Evolutionary conservation across 2,329 filamentous ascomycete genomes (phyloP).

Genomic region (Colletotrichum endophyticum): DNA sequence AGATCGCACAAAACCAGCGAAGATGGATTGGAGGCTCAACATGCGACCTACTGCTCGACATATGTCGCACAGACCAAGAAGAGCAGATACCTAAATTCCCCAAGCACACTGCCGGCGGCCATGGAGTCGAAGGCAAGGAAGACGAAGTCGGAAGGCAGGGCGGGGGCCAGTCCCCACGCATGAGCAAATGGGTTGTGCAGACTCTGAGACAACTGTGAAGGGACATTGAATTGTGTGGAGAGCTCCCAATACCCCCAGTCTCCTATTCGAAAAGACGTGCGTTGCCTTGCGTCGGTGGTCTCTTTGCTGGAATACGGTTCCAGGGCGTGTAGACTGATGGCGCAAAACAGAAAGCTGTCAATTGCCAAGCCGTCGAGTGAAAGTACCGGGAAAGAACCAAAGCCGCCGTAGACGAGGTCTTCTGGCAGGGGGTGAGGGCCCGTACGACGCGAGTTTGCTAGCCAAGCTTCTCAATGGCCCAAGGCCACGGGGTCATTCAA

Average conservation of each 20-base stretch:
- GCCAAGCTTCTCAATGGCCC: constrained; percentile 17
- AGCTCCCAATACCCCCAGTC: constrained; percentile 32
- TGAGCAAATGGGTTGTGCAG: constrained; percentile 42
- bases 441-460: constrained; percentile 9
- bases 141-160: constrained; percentile 26
- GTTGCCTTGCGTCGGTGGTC: background rate
- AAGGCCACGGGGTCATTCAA: constrained; percentile 14
- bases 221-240: constrained; percentile 39
- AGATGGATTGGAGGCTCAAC: constrained; percentile 25
- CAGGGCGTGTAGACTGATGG: constrained; percentile 1
- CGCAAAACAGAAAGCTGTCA: constrained; percentile 1
- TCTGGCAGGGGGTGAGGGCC: background rate
- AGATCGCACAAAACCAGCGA: constrained; percentile 33
- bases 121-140: constrained; percentile 17
- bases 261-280: constrained; percentile 24
- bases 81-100: constrained; percentile 2
- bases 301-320: constrained; percentile 8
- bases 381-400: background rate
- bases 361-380: constrained; percentile 20
- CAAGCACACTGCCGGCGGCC: constrained; percentile 9
- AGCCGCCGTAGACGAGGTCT: background rate
- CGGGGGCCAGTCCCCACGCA: constrained; percentile 26
- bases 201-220: constrained; percentile 47
- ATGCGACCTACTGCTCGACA: constrained; percentile 10
- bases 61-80: constrained; percentile 18